These are phyloP conservation scores for Chlamydomonas sp. DNA, from an alignment of 139 green algal species.

Conservation along the genomic window DNA sequence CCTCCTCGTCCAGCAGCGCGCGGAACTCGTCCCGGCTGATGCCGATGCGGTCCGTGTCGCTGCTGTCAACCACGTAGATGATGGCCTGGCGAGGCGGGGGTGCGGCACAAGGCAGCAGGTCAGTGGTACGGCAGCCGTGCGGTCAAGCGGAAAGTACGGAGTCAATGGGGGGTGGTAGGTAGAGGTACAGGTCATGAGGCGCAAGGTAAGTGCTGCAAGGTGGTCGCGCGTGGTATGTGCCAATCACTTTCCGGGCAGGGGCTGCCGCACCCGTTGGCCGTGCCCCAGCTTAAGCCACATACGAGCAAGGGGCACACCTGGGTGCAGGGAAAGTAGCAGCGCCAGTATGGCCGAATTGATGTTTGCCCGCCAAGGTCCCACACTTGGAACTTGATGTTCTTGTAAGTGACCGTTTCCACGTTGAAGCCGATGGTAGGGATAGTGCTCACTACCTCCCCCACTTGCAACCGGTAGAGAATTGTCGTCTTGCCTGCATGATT, in stretches of 20 bases:
- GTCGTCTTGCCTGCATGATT: constrained; percentile 87
- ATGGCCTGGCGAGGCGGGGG: constrained; percentile 76
- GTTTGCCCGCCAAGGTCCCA: constrained; percentile 95
- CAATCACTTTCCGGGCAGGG: no score
- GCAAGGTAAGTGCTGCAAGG: not conserved
- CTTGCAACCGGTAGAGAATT: constrained; percentile 97
- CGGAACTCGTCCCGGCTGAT: constrained; percentile 94
- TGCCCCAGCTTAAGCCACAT: not conserved
- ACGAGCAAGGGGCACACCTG: constrained; percentile 42
- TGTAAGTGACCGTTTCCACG: constrained; percentile 99
- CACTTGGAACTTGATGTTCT: constrained; percentile 99
- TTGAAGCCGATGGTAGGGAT: constrained; percentile 99
- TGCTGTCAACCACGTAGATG: constrained; percentile 99
- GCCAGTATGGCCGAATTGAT: constrained; percentile 97
- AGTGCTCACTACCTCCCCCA: constrained; percentile 98
- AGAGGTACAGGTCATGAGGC: not conserved
- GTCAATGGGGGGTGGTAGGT: not conserved
- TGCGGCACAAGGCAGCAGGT: constrained; percentile 23
- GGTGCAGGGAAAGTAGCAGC: constrained; percentile 99
- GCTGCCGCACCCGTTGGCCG: no score
- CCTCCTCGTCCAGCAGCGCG: constrained; percentile 97
- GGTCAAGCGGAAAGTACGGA: no score
- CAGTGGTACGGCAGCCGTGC: not conserved
- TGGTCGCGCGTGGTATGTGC: no score
- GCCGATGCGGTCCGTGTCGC: constrained; percentile 91